These are phyloP conservation scores for Mucor piriformis DNA, from an alignment of 371 early-diverging fungal species.

Conservation along the genomic window DNA sequence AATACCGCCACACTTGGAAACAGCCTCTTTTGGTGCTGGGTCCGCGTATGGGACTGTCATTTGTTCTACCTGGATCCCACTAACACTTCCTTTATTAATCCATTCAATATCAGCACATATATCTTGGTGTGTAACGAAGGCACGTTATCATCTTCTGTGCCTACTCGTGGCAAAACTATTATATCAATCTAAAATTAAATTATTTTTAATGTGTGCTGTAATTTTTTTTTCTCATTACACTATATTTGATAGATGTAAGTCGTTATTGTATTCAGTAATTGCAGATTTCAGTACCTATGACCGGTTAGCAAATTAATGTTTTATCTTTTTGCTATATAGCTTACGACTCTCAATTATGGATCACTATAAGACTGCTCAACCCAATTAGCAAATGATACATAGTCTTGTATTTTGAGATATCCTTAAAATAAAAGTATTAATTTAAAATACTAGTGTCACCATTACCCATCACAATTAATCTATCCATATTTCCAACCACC, in stretches of 20 bases:
- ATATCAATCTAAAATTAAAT: conserved; percentile 51
- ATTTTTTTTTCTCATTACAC: conserved; percentile 29
- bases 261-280: conserved; percentile 73
- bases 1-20: too few relatives aligned
- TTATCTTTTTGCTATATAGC: not conserved
- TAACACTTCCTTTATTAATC: conserved; percentile 62
- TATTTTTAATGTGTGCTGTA: not conserved
- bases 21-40: too few relatives aligned
- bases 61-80: conserved; percentile 68
- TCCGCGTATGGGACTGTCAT: conserved; percentile 61
- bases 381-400: conserved; percentile 66
- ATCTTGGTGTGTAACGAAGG: conserved; percentile 70
- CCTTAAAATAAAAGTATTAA: conserved; percentile 23
- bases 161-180: conserved; percentile 61
- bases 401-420: conserved; percentile 71
- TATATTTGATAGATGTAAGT: conserved; percentile 67
- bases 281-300: conserved; percentile 65
- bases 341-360: conserved; percentile 63
- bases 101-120: conserved; percentile 63
- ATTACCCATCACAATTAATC: conserved; percentile 30
- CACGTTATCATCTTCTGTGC: conserved; percentile 71
- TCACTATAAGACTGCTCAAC: conserved; percentile 65
- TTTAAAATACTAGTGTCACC: not conserved
- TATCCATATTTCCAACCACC: conserved; percentile 18
- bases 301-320: not conserved